These are phyloP conservation scores for Papiliotrema laurentii DNA, from an alignment of 1,284 basidiomycete genomes.

Conservation along the genomic window DNA sequence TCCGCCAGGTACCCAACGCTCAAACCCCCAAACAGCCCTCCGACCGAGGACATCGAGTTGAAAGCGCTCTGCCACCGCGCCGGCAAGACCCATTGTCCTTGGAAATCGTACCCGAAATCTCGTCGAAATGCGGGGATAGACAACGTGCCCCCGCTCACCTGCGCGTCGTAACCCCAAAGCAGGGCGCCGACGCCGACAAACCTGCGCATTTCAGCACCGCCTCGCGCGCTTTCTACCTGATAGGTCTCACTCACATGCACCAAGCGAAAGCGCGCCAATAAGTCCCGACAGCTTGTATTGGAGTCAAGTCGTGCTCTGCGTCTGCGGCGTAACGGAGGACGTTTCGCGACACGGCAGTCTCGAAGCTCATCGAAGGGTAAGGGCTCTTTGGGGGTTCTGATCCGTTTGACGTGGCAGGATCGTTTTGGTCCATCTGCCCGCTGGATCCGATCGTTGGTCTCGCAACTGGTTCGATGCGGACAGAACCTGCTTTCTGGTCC, in stretches of 20 bases:
- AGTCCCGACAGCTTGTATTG: slow-evolving; percentile 7
- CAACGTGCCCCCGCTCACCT: slow-evolving; percentile 14
- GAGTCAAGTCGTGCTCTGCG: slow-evolving; percentile 6
- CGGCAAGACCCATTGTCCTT: slow-evolving; percentile 7
- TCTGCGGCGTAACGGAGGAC: slow-evolving; percentile 4
- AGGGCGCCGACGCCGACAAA: slow-evolving; percentile 11
- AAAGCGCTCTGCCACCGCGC: slow-evolving; percentile 20
- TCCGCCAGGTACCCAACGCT: slow-evolving; percentile 15
- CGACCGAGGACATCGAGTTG: slow-evolving; percentile 16
- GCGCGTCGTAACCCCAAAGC: slow-evolving; percentile 19
- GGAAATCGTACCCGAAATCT: slow-evolving; percentile 13
- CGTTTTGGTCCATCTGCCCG: no score
- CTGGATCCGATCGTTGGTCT: no score
- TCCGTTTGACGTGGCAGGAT: no score
- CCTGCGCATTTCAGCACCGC: neutral
- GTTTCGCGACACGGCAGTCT: no score
- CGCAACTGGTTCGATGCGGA: no score
- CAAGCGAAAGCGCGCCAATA: slow-evolving; percentile 13
- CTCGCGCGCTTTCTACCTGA: neutral
- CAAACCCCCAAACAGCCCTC: slow-evolving; percentile 16
- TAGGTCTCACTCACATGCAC: slow-evolving; percentile 13
- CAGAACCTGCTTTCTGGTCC: no score
- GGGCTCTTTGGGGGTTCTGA: no score
- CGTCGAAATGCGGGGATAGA: slow-evolving; percentile 13
- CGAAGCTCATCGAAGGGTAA: no score